Base-by-base conservation (phyloP, 345 rosid genomes). In the Euclidium syriacum region DNA sequence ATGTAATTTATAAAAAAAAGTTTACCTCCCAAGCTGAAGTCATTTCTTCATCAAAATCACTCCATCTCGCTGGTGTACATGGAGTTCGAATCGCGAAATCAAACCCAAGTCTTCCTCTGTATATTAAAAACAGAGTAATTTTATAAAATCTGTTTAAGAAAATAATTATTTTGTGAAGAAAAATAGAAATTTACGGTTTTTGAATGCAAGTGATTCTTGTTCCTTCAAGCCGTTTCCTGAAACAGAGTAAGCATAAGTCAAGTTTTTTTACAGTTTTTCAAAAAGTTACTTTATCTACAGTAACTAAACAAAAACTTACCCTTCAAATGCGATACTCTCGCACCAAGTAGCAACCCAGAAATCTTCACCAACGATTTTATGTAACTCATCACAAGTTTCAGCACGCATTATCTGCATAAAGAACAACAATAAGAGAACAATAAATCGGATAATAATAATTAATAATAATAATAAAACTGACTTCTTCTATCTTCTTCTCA, bases 321-420 rank as follows among this genome's bases (percentile, higher is more conserved):
- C 96, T 79, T 87, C 85, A 39, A 62, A 38, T 40, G 95, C 87
- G 23, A 78, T 79, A 69, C 99, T 89, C 78, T 83, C 73, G 84
- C 95, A 94, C 90, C 83, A 81, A 33, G 99, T 89, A 73, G 95
- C 85, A 81, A 94, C 76, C 97, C 97, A 92, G 81, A 89, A 92
- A 71, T 92, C 97, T 80, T 89, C 95, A 43, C 96, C 98, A 53
- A 92, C 82, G 59, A 76, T 61, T 65, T 81, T 78, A 78, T 89
- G 82, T 47, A 92, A 82, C 84, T 82, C 98, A 59, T 74, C 80
- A 38, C 91, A 87, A 29, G 89, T 80, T 73, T 83, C 79, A 52
- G 95, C 94, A 65, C 72, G 58, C 73, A 73, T 65, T 64, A 87
- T 80, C 98, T 92, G 95, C 78, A 77, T 35, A 10, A 22, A 10